Percentiles rank a stretch among this genome's conserved stretches.
These are phyloP conservation scores for Pichia inconspicua DNA, from an alignment of 1,139 yeast genomes.

Conservation along the genomic window DNA sequence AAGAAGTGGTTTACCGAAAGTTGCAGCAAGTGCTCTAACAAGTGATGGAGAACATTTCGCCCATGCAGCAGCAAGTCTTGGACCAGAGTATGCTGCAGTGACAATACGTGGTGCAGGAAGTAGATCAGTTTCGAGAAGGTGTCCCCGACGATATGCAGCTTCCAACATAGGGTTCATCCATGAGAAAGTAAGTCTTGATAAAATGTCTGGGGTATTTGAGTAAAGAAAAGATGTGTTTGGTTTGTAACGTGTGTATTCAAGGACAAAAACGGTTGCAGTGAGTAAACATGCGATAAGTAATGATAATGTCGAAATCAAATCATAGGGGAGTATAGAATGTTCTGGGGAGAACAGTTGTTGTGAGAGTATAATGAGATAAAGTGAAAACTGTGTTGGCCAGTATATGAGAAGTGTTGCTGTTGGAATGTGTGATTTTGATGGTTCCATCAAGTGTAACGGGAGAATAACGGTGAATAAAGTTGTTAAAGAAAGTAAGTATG, in stretches of 20 bases:
- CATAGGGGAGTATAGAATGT: conserved; percentile 19
- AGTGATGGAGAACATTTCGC: conserved; percentile 34
- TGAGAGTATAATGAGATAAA: conserved; percentile 24
- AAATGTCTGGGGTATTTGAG: conserved; percentile 36
- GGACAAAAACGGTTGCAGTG: conserved; percentile 30
- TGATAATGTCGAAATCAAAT: conserved; percentile 1
- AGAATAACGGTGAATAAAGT: conserved; percentile 24
- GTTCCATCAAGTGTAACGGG: conserved; percentile 39
- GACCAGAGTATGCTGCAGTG: conserved; percentile 34
- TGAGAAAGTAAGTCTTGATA: conserved; percentile 45
- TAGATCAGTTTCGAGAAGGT: conserved; percentile 43
- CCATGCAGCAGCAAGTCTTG: conserved; percentile 33
- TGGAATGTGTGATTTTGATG: conserved; percentile 30
- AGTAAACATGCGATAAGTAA: conserved; percentile 26
- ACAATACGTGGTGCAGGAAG: conserved; percentile 48
- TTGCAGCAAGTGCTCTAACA: conserved; percentile 34
- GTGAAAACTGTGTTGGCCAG: conserved; percentile 34
- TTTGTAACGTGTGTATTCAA: conserved; percentile 34
- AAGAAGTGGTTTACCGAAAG: conserved; percentile 42
- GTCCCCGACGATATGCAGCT: conserved; percentile 41
- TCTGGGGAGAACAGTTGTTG: conserved; percentile 22
- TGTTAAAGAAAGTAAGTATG: conserved; percentile 22
- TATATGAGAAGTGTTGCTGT: conserved; percentile 33
- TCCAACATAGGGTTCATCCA: conserved; percentile 56
- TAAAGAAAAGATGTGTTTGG: conserved; percentile 38